Percentiles rank a stretch among this genome's conserved stretches.
These are phyloP conservation scores for Floccularia luteovirens DNA, from an alignment of 768 basidiomycete species.

Conservation along the genomic window DNA sequence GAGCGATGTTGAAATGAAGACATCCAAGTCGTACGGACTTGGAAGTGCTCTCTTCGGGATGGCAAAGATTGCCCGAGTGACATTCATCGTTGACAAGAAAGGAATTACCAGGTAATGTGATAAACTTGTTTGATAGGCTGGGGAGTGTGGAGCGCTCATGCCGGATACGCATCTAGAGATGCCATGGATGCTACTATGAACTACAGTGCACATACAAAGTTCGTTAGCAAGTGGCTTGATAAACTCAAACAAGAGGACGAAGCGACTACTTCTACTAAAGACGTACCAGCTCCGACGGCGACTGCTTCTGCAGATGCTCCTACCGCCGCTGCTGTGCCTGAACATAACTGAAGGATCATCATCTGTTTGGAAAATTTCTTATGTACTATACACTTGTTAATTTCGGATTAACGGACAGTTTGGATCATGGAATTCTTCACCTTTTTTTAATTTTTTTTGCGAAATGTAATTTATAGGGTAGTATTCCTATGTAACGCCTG, in stretches of 20 bases:
- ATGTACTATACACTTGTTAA: too few relatives aligned
- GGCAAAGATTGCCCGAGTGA: constrained; percentile 49
- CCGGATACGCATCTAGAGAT: constrained; percentile 30
- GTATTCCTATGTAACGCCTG: too few relatives aligned
- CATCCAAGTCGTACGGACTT: constrained; percentile 58
- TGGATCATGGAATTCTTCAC: too few relatives aligned
- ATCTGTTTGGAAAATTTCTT: too few relatives aligned
- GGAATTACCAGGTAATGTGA: constrained; percentile 56
- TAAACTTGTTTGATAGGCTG: neutral
- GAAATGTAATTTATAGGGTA: too few relatives aligned
- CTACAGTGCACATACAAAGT: constrained; percentile 60
- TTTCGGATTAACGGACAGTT: too few relatives aligned
- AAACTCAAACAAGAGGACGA: constrained; percentile 35
- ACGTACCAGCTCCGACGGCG: constrained; percentile 4
- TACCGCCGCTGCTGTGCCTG: constrained; percentile 1
- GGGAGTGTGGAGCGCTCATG: neutral
- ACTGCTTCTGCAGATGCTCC: constrained; percentile 4
- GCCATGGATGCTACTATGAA: constrained; percentile 53
- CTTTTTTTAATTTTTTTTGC: too few relatives aligned
- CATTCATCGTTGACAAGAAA: constrained; percentile 68
- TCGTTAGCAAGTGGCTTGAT: constrained; percentile 62
- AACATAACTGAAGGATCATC: constrained; percentile 5
- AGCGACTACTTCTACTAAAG: constrained; percentile 6
- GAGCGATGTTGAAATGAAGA: constrained; percentile 59
- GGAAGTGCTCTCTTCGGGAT: constrained; percentile 64